phyloP scores from a whole-genome alignment of 805 yeast species.

The Scheffersomyces ergatensis region DNA sequence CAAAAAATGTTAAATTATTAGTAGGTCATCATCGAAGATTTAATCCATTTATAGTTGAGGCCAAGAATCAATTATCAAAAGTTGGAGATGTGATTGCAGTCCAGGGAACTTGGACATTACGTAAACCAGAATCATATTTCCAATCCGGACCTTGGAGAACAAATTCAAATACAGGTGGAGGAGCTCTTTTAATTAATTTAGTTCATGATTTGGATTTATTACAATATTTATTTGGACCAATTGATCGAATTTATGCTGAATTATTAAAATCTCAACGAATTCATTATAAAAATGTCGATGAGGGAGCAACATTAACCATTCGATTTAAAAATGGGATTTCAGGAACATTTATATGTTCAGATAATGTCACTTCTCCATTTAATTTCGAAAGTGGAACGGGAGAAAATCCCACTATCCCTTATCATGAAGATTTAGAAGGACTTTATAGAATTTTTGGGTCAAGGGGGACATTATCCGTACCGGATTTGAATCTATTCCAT shows the following conservation, averaged over 20 bases:
- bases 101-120: conserved; percentile 39
- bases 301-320: conserved; percentile 35
- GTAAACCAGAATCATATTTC: conserved; percentile 34
- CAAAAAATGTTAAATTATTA: conserved; percentile 24
- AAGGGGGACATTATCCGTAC: conserved; percentile 36
- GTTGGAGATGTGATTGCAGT: conserved; percentile 33
- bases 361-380: conserved; percentile 36
- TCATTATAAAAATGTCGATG: conserved; percentile 26
- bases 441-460: conserved; percentile 37
- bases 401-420: conserved; percentile 37
- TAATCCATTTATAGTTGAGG: conserved; percentile 35
- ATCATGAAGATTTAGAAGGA: conserved; percentile 25
- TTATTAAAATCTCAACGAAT: conserved; percentile 25
- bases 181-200: conserved; percentile 34
- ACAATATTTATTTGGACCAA: conserved; percentile 37
- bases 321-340: conserved; percentile 28
- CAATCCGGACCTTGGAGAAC: conserved; percentile 32
- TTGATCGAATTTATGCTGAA: conserved; percentile 36
- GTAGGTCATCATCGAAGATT: conserved; percentile 42
- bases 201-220: conserved; percentile 39
- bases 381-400: conserved; percentile 40
- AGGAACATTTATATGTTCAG: conserved; percentile 38
- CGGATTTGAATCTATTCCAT: conserved; percentile 33
- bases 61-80: conserved; percentile 23
- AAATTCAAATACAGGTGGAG: conserved; percentile 27